These are phyloP conservation scores for Leishmania mexicana DNA, from an alignment of 208 protist species.

Conservation along the genomic window DNA sequence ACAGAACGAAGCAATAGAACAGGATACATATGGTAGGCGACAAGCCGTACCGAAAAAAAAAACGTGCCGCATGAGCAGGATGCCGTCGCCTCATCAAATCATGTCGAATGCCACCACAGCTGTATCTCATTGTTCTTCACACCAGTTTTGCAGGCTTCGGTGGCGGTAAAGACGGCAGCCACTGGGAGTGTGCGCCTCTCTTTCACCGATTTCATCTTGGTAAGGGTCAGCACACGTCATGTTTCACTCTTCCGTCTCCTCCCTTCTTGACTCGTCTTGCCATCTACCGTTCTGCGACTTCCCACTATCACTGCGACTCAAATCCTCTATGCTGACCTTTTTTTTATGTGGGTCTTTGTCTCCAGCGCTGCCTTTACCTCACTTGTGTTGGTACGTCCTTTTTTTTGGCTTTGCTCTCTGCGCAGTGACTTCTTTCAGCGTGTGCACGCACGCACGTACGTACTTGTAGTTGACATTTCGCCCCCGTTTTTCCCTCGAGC, in stretches of 20 bases:
- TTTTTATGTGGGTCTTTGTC: not conserved
- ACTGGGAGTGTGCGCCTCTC: not conserved
- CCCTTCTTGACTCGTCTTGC: not conserved
- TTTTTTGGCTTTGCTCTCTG: not conserved
- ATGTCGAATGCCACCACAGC: not conserved
- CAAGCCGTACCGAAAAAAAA: not conserved
- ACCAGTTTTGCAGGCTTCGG: not conserved
- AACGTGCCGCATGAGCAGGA: not conserved
- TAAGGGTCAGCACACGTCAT: not conserved
- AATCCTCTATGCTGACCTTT: not conserved
- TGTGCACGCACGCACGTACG: not conserved
- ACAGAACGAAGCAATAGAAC: not conserved
- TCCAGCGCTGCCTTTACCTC: not conserved
- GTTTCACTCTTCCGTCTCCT: not conserved
- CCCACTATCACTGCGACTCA: not conserved
- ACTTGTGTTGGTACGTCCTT: not conserved
- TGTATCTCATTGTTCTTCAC: not conserved
- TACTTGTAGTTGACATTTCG: not conserved
- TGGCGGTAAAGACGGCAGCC: not conserved
- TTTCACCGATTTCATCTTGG: not conserved
- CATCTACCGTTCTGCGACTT: not conserved
- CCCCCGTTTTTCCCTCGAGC: not conserved
- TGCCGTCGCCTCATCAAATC: not conserved
- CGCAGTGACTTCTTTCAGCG: not conserved
- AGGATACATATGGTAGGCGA: not conserved